Base-by-base conservation (phyloP, 1,139 yeast species). In the Saccharomyces pastorianus region DNA sequence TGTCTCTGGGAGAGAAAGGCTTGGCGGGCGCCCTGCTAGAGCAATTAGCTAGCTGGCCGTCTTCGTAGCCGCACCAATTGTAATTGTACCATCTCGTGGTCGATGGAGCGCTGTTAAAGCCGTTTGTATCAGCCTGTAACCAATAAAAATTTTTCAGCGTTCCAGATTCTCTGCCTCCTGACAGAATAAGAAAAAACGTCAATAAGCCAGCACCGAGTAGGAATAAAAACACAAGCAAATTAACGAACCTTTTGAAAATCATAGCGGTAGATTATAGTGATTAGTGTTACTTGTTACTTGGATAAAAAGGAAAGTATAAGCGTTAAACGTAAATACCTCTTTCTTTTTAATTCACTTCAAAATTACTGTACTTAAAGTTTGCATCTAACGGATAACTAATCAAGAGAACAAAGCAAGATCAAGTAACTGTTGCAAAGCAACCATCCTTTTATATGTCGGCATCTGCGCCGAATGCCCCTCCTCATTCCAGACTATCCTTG, bases 81-180 rank as follows among this genome's bases (percentile, higher is more conserved):
- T 86, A 88, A 62, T 77, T 75, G n/a, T 89, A 85, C 95, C 95
- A 88, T 68, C 88, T 76, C 3, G 84, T 75, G 34, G 70, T 63
- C 26, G 67, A 61, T 4, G 71, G 66, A 28, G 85, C 82, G 48
- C 78, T 77, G 11, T 77, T 65, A 54, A 84, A 78, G 17, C 70
- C 71, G n/a, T 79, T 69, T 29, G 95, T 84, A 58, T 82, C 83
- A 20, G 87, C 90, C 65, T 84, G 75, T 42, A 88, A 71, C 85
- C 88, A 87, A 72, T 82, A 87, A 69, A 86, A 83, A 56, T 76
- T 71, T 55, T 76, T 75, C 56, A 86, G 66, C 1, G 83, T 79
- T 5, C 78, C 72, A 13, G 66, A 61, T 25, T 74, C 71, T 34
- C 76, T 72, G 25, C 81, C 78, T 50, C 96, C 96, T 31, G 84